phyloP scores from a whole-genome alignment of 768 basidiomycete genomes.

The Naganishia randhawae region DNA sequence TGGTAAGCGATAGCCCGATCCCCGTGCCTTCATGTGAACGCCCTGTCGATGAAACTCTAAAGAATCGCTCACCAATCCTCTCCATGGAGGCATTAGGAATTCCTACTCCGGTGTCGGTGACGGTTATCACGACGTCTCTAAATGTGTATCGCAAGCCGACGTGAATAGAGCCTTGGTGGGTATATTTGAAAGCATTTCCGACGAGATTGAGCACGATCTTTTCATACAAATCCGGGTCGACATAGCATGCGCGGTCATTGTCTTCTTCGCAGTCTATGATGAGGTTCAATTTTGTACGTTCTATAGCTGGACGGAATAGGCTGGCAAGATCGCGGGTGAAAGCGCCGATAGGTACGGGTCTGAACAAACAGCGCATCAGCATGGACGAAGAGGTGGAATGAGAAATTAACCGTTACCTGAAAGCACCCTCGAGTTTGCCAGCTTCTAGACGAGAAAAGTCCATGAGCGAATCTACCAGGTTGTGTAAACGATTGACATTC shows the following conservation, averaged over 20 bases:
- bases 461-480: constrained; percentile 53
- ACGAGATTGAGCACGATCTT: constrained; percentile 37
- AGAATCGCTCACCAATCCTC: constrained; percentile 50
- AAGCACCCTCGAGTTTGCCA: constrained; percentile 40
- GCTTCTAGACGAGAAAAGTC: constrained; percentile 53
- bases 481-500: constrained; percentile 49
- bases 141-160: constrained; percentile 43
- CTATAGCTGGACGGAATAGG: constrained; percentile 40
- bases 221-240: constrained; percentile 29
- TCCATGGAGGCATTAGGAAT: constrained; percentile 46
- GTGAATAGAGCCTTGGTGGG: constrained; percentile 48
- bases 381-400: neutral
- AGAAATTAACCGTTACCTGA: constrained; percentile 32
- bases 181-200: constrained; percentile 48
- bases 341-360: constrained; percentile 26
- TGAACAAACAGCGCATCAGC: neutral
- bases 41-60: constrained; percentile 19
- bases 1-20: constrained; percentile 48
- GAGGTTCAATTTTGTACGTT: constrained; percentile 23
- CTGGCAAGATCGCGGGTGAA: constrained; percentile 24
- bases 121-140: constrained; percentile 42
- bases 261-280: constrained; percentile 37
- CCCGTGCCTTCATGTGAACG: constrained; percentile 51
- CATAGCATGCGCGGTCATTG: neutral
- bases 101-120: constrained; percentile 53